These are phyloP conservation scores for Trichoderma gracile DNA, from an alignment of 2,329 filamentous ascomycete genomes.

Conservation along the genomic window DNA sequence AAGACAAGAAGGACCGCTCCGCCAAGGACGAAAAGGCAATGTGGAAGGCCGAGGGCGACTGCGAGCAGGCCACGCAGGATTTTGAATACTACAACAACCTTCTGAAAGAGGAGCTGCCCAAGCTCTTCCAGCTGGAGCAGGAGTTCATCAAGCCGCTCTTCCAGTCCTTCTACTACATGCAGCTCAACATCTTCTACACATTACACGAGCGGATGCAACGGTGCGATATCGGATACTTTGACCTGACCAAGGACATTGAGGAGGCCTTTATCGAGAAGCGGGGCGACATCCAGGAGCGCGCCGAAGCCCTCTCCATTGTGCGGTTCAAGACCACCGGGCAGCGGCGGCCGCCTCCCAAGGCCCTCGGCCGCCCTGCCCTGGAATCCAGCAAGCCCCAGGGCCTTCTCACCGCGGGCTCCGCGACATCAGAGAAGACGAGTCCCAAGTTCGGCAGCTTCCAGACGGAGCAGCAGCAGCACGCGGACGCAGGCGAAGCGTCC, in stretches of 20 bases:
- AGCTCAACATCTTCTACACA: constrained; percentile 98
- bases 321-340: constrained; percentile 89
- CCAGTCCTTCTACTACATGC: constrained; percentile 99
- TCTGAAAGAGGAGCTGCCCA: constrained; percentile 91
- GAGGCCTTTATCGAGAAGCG: constrained; percentile 88
- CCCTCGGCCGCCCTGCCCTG: constrained; percentile 56
- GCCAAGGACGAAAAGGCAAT: constrained; percentile 96
- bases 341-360: constrained; percentile 58
- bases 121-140: constrained; percentile 83
- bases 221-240: constrained; percentile 97
- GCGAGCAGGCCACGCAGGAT: constrained; percentile 89
- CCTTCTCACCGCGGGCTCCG: constrained; percentile 52
- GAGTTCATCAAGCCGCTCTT: constrained; percentile 97
- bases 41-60: constrained; percentile 91
- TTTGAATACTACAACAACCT: constrained; percentile 98
- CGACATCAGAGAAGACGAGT: constrained; percentile 33
- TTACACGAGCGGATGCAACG: constrained; percentile 97
- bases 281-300: constrained; percentile 79
- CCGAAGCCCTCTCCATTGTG: constrained; percentile 81
- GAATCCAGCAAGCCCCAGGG: constrained; percentile 51
- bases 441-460: constrained; percentile 42
- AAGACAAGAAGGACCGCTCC: constrained; percentile 96
- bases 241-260: constrained; percentile 86
- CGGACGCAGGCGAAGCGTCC: constrained; percentile 46
- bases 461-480: constrained; percentile 38